These are phyloP conservation scores for Tolypocladium capitatum DNA, from an alignment of 2,329 filamentous ascomycete species.

Conservation along the genomic window DNA sequence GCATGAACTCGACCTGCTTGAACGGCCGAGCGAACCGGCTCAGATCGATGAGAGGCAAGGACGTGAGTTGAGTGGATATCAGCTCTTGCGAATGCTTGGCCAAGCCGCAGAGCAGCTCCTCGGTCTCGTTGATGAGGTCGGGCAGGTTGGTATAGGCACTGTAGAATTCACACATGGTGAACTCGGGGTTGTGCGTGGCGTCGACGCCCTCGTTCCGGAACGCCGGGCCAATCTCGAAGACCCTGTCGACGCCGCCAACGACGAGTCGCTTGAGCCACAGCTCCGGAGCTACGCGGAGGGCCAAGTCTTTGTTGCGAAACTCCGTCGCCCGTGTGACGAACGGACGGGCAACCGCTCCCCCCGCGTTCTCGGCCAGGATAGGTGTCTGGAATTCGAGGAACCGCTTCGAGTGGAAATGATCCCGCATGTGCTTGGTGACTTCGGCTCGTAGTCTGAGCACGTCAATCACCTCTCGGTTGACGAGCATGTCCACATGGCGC, in stretches of 20 bases:
- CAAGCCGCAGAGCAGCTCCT: constrained; percentile 52
- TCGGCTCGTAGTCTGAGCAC: constrained; percentile 60
- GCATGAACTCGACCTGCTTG: constrained; percentile 65
- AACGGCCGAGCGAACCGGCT: constrained; percentile 42
- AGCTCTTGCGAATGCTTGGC: constrained; percentile 35
- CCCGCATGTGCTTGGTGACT: constrained; percentile 61
- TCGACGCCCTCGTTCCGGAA: constrained; percentile 94
- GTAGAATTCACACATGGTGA: constrained; percentile 96
- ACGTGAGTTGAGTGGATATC: constrained; percentile 29
- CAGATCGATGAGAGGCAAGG: constrained; percentile 35
- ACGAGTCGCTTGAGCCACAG: constrained; percentile 89
- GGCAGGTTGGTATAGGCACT: constrained; percentile 67
- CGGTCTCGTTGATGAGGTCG: constrained; percentile 63
- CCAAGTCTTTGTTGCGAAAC: constrained; percentile 56
- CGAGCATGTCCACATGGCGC: constrained; percentile 77
- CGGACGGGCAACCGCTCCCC: constrained; percentile 77
- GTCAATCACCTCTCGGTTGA: constrained; percentile 55
- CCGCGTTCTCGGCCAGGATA: constrained; percentile 66
- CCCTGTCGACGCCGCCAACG: constrained; percentile 71
- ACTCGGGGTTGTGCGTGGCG: constrained; percentile 89
- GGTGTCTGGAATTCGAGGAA: constrained; percentile 90
- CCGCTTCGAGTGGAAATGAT: constrained; percentile 54
- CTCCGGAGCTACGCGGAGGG: constrained; percentile 83
- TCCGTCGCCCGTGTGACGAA: constrained; percentile 73
- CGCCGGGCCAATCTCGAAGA: constrained; percentile 86